Base-by-base conservation (phyloP, 2,329 filamentous ascomycete genomes). In the Hirsutella rhossiliensis region DNA sequence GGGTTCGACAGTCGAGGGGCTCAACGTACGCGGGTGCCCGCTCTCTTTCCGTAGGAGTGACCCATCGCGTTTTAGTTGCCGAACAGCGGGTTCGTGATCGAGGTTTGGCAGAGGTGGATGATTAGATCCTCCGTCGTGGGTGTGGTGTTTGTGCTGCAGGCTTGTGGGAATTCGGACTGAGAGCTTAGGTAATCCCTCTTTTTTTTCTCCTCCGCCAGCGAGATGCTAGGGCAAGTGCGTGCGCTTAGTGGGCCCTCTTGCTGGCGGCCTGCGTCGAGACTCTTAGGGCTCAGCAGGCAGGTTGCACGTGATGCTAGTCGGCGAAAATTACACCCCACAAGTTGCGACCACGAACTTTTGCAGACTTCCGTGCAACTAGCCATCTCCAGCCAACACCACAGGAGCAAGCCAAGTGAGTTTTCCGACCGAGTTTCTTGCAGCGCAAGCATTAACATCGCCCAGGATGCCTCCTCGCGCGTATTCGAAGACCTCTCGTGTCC, bases 401-500 rank as follows among this genome's bases (percentile, higher is more conserved):
- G 57, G 60, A 66, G 59, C 57, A 58, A 60, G 62, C 49, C 61
- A 66, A 65, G 63, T 66, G 48, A 64, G 63, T 63, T 23, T 29
- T 29, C 41, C 36, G 45, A 49, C 40, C 40, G 40, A 40, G 46
- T 46, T 43, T 42, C 40, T 38, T 42, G 37, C 34, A 43, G 45
- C 41, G 41, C 48, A 36, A 47, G 12, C 4, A 38, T 28, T 19
- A 56, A 63, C 54, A 54, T 40, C 44, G 44, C 46, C 47, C 49
- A 66, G 63, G 52, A 66, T 66, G 63, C 58, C 63, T 61, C 63
- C 63, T 48, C 63, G 63, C 68, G 84, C 83, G 62, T 95, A 96
- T 78, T 94, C 85, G 69, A 98, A 98, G 87, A 98, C 92, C 80
- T 94, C 94, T 72, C 95, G 94, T 84, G 88, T 94, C 78, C 89